These are phyloP conservation scores for Rhododendron williamsianum DNA, from an alignment of 148 eudicot species.

Conservation along the genomic window DNA sequence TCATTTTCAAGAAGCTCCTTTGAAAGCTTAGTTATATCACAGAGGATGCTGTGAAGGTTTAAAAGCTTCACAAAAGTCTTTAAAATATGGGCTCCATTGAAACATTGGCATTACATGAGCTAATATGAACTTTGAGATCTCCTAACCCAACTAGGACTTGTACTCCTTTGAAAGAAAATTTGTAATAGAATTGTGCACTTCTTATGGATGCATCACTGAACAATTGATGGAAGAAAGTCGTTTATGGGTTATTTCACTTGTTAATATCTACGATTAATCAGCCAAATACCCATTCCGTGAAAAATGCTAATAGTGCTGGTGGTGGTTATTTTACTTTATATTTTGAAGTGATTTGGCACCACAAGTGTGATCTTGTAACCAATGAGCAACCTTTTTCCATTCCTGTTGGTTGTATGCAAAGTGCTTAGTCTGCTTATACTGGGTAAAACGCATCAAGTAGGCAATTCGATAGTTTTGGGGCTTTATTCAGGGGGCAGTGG, in stretches of 20 bases:
- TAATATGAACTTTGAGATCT: background rate
- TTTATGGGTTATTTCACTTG: too few relatives aligned
- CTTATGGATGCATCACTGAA: background rate
- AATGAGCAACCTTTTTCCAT: background rate
- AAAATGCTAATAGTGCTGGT: background rate
- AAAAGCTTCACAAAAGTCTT: background rate
- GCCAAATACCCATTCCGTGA: background rate
- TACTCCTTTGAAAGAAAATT: background rate
- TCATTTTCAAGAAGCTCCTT: background rate
- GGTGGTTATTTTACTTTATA: background rate
- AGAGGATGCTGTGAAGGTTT: background rate
- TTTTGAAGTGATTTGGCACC: background rate
- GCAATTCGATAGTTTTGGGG: background rate
- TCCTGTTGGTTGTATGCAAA: background rate
- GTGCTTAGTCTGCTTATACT: background rate
- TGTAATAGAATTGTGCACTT: background rate
- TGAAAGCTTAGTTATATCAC: background rate
- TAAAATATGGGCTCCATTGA: background rate
- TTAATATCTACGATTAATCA: background rate
- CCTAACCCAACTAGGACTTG: background rate
- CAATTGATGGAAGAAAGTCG: background rate
- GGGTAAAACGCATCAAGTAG: background rate
- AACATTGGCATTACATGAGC: background rate
- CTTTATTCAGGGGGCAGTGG: background rate
- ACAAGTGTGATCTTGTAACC: background rate